A percentile compares a stretch with the other conserved stretches of the same genome.
Evolutionary conservation across 441 rosid genomes (phyloP).

Genomic region (Croton setiger): DNA sequence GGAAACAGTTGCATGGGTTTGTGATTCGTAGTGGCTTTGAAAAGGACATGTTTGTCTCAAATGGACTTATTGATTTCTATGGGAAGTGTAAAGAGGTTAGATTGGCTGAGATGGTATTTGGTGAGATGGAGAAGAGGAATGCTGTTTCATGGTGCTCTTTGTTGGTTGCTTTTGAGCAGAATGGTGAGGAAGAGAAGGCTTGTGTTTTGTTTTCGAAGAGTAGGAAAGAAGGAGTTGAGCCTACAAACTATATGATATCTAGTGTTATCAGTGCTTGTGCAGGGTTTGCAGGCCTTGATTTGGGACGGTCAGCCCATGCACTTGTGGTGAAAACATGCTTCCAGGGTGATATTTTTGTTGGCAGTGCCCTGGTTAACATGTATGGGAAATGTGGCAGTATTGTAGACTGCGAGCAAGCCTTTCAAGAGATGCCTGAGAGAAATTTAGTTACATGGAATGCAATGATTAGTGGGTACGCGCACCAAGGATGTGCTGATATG

Average conservation of each 20-base stretch:
- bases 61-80: slow-evolving; percentile 78
- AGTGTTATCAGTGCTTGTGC: slow-evolving; percentile 69
- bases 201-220: slow-evolving; percentile 44
- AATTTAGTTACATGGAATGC: slow-evolving; percentile 81
- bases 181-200: slow-evolving; percentile 73
- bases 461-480: slow-evolving; percentile 74
- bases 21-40: slow-evolving; percentile 50
- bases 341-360: slow-evolving; percentile 58
- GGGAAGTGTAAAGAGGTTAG: slow-evolving; percentile 68
- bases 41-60: slow-evolving; percentile 50
- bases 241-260: slow-evolving; percentile 72
- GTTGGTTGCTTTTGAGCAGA: slow-evolving; percentile 67
- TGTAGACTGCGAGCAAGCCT: slow-evolving; percentile 51
- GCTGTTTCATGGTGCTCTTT: slow-evolving; percentile 85
- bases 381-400: slow-evolving; percentile 90
- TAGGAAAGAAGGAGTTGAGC: slow-evolving; percentile 49
- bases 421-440: slow-evolving; percentile 55
- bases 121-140: slow-evolving; percentile 48
- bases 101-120: slow-evolving; percentile 48
- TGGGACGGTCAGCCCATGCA: slow-evolving; percentile 71
- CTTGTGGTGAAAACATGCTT: slow-evolving; percentile 70
- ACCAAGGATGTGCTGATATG: slow-evolving; percentile 60
- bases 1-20: slow-evolving; percentile 63
- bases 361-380: slow-evolving; percentile 84
- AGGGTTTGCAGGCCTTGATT: slow-evolving; percentile 58